Conservation (phyloP, 2,329 filamentous ascomycete species). For the Chrysosporium keratinophilum region DNA sequence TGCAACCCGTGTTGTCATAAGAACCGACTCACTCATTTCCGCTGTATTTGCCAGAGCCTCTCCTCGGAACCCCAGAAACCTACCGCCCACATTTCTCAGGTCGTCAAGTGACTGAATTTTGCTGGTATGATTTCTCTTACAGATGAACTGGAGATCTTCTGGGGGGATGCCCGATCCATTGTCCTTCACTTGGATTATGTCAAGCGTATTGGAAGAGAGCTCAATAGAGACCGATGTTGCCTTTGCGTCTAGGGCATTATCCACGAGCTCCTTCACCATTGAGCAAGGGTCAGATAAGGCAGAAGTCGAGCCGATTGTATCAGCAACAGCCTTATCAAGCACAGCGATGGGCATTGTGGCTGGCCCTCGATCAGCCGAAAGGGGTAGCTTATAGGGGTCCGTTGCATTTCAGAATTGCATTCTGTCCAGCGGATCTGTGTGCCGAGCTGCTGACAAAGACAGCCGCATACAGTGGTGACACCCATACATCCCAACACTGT, state of each 20-base stretch:
- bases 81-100: constrained; percentile 45
- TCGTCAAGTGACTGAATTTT: constrained; percentile 52
- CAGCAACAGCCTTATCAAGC: constrained; percentile 35
- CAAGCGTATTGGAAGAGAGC: constrained; percentile 48
- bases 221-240: constrained; percentile 50
- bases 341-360: constrained; percentile 37
- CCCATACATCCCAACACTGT: too few species aligned
- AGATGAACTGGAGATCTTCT: constrained; percentile 46
- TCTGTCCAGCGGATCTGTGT: too few species aligned
- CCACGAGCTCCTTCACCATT: constrained; percentile 54
- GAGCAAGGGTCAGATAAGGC: constrained; percentile 48
- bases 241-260: constrained; percentile 56
- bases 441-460: too few species aligned
- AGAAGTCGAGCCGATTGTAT: constrained; percentile 48
- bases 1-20: constrained; percentile 48
- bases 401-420: too few species aligned
- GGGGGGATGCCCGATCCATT: constrained; percentile 53
- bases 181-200: constrained; percentile 53
- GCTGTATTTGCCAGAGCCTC: constrained; percentile 54
- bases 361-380: not conserved
- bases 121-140: constrained; percentile 51
- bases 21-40: constrained; percentile 46
- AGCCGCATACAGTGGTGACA: too few species aligned
- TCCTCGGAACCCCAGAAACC: constrained; percentile 53
- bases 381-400: too few species aligned